Evolutionary conservation across 163 green algal genomes (phyloP).

Genomic region (Trebouxia gelatinosa): DNA sequence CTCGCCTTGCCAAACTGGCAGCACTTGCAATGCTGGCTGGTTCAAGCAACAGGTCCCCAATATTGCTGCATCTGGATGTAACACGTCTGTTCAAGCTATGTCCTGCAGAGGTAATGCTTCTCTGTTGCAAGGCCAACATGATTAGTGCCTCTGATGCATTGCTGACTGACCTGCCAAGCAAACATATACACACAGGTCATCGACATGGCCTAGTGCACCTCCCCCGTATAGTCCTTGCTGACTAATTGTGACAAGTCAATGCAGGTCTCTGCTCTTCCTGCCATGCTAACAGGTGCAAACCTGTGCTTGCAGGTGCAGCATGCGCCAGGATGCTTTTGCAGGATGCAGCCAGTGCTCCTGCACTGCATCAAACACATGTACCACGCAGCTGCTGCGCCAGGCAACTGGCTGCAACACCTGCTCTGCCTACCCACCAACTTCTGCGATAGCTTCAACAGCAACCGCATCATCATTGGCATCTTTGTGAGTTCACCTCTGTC

Average conservation of each 20-base stretch:
- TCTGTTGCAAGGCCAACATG: too few relatives aligned
- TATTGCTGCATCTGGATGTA: neutral
- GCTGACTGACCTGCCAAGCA: too few relatives aligned
- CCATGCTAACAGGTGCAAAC: neutral
- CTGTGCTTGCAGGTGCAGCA: constrained; percentile 15
- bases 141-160: too few relatives aligned
- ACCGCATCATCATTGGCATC: constrained; percentile 30
- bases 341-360: neutral
- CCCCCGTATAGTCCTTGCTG: too few relatives aligned
- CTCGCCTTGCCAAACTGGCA: neutral
- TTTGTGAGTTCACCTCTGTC: constrained; percentile 1
- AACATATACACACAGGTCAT: too few relatives aligned
- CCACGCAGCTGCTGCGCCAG: neutral
- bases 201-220: too few relatives aligned
- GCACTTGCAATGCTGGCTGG: neutral
- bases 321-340: constrained; percentile 1
- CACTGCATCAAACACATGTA: neutral
- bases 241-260: too few relatives aligned
- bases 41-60: neutral
- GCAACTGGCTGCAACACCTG: neutral
- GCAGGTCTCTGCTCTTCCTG: neutral
- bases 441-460: constrained; percentile 5
- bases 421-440: neutral
- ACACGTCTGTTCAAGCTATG: too few relatives aligned
- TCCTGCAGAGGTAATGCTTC: too few relatives aligned